Base-by-base conservation (phyloP, 352 stramenopile genomes). In the Pythium scleroteichum region DNA sequence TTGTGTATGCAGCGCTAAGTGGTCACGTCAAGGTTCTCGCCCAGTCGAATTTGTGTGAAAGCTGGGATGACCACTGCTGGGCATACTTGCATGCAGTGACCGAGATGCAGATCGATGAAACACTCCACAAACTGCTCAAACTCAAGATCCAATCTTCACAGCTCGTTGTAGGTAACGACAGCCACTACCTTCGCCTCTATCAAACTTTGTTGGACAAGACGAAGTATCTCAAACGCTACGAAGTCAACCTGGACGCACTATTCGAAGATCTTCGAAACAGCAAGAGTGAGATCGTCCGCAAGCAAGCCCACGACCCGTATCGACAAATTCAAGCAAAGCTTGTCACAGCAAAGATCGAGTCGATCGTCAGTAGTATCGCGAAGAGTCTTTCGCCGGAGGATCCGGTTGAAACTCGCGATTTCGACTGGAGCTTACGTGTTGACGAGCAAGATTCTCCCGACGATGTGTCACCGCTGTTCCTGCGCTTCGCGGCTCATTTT, bases 31-130 rank as follows among this genome's bases (percentile, higher is more conserved):
- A 78, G 16, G 78, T 81, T 10, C 72, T 95, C 56, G 76, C 78
- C 1, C 72, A 77, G 44, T 92, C 80, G 17, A 66, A 75, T 42
- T 46, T 91, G n/a, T 93, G 82, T 26, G 81, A 87, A 47, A 90
- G 42, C 29, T 95, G 86, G 86, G 86, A 95, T 53, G 82, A 95
- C 47, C 86, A 95, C 53, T 90, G 84, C 56, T 95, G 86, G 86
- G 84, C 82, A 19, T 88, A 87, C 55, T 56, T 94, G 7, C 71
- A 86, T 20, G 82, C 73, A 4, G 85, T 90, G 33, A 85, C 72
- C 2, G 82, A 91, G 33, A 73, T 85, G 17, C 70, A 92, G 58
- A 60, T 88, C n/a, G 86, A 95, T 45, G 81, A 90, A 32, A 71
- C 78, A 3, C 49, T 94, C 22, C 72, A 78, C 53, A 85, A 87